Conservation (phyloP, 352 stramenopile species). For the Aphanomyces invadans region DNA sequence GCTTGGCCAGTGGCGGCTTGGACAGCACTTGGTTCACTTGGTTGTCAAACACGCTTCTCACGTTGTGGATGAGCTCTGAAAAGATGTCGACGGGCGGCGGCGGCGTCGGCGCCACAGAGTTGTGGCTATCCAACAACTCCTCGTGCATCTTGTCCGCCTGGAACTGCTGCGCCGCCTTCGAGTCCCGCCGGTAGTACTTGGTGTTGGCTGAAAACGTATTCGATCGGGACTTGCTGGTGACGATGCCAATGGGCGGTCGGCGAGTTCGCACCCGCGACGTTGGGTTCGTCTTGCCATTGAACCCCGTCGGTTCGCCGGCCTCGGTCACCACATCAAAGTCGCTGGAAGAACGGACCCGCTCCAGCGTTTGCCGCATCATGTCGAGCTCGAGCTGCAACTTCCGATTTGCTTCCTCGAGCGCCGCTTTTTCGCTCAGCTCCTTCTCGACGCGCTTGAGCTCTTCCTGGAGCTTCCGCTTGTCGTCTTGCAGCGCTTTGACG, state of each 20-base stretch:
- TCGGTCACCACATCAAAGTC: not conserved
- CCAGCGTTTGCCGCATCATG: slow-evolving; percentile 45
- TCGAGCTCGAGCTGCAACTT: slow-evolving; percentile 65
- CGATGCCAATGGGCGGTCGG: slow-evolving; percentile 13
- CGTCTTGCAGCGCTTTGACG: slow-evolving; percentile 57
- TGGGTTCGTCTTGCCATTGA: too few relatives aligned
- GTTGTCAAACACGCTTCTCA: slow-evolving; percentile 21
- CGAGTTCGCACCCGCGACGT: slow-evolving; percentile 21
- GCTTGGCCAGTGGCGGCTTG: slow-evolving; percentile 21
- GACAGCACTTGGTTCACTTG: slow-evolving; percentile 21
- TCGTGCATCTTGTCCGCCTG: slow-evolving; percentile 29
- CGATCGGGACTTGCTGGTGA: not conserved
- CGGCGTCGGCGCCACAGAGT: not conserved
- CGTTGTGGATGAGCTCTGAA: slow-evolving; percentile 12
- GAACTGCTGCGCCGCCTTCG: slow-evolving; percentile 10
- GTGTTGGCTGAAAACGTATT: not conserved
- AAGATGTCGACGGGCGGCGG: not conserved
- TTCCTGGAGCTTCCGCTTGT: slow-evolving; percentile 52
- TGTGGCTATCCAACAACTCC: slow-evolving; percentile 11
- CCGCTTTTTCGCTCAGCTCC: slow-evolving; percentile 28
- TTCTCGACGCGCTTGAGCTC: slow-evolving; percentile 40
- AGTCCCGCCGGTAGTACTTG: not conserved
- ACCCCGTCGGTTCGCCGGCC: too few relatives aligned
- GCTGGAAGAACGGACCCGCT: slow-evolving; percentile 31
- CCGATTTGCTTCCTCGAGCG: slow-evolving; percentile 48